phyloP scores from a whole-genome alignment of 2,329 filamentous ascomycete species.

The Pseudogymnoascus sp. region DNA sequence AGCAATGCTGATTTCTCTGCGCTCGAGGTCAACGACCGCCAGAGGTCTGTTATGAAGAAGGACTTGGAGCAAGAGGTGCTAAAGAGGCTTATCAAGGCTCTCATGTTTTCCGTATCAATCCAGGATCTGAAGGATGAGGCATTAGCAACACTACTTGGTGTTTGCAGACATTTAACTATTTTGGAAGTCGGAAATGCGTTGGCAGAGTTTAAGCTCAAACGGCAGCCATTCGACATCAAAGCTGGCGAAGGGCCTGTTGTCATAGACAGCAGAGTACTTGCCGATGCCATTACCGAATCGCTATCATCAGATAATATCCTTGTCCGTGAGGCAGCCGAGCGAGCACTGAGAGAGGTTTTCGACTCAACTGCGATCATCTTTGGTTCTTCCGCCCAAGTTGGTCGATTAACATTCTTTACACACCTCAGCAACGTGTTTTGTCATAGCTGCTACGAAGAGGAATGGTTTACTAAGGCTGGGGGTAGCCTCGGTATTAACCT shows the following conservation, averaged over 20 bases:
- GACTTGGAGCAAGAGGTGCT: slow-evolving; percentile 71
- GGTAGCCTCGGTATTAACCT: slow-evolving; percentile 86
- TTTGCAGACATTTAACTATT: slow-evolving; percentile 84
- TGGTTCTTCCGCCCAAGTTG: slow-evolving; percentile 61
- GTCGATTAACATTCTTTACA: slow-evolving; percentile 74
- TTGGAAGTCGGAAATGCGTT: slow-evolving; percentile 83
- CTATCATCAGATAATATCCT: slow-evolving; percentile 74
- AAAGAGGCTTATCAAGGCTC: slow-evolving; percentile 80
- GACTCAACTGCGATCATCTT: slow-evolving; percentile 71
- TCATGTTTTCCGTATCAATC: slow-evolving; percentile 76
- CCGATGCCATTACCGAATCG: slow-evolving; percentile 83
- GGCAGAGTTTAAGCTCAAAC: slow-evolving; percentile 66
- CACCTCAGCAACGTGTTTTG: slow-evolving; percentile 78
- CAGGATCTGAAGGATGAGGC: slow-evolving; percentile 72
- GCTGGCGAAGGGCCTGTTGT: slow-evolving; percentile 80
- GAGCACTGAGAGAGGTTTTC: slow-evolving; percentile 68
- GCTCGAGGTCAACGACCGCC: slow-evolving; percentile 67
- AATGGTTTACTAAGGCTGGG: slow-evolving; percentile 97
- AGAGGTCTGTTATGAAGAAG: slow-evolving; percentile 80
- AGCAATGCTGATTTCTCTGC: slow-evolving; percentile 60
- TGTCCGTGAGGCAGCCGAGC: slow-evolving; percentile 75
- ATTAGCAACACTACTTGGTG: slow-evolving; percentile 63
- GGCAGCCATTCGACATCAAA: slow-evolving; percentile 72
- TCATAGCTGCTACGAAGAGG: slow-evolving; percentile 92
- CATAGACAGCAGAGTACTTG: slow-evolving; percentile 78